Evolutionary conservation across 192 early-diverging fungal species (phyloP).

Genomic region (Coemansia sp.): DNA sequence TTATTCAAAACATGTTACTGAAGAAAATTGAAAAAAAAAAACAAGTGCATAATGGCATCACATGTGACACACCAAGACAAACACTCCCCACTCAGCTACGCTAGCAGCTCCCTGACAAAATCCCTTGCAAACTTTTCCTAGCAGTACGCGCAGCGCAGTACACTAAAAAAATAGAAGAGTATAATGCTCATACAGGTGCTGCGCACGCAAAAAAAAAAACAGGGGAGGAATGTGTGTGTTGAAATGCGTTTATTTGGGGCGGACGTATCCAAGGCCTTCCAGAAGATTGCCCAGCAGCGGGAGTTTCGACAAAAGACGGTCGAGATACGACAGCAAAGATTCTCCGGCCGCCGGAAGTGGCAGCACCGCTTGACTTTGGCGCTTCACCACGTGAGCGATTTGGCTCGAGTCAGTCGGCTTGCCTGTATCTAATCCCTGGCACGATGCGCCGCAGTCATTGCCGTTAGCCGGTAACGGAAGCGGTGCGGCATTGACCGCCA

Average conservation of each 20-base stretch:
- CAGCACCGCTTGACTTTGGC: slow-evolving; percentile 13
- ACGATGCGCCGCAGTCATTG: background rate
- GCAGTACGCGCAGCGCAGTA: slow-evolving; percentile 3
- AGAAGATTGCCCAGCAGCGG: slow-evolving; percentile 36
- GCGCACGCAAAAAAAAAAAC: too few species aligned
- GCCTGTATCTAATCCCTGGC: background rate
- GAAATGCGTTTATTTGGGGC: slow-evolving; percentile 27
- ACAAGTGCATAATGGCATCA: background rate
- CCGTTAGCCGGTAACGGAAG: background rate
- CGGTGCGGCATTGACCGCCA: slow-evolving; percentile 9
- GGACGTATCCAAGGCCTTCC: slow-evolving; percentile 34
- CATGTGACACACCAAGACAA: background rate
- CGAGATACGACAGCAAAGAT: slow-evolving; percentile 29
- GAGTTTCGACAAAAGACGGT: slow-evolving; percentile 30
- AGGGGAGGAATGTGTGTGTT: too few species aligned
- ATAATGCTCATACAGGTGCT: background rate
- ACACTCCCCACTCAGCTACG: background rate
- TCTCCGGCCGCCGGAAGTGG: slow-evolving; percentile 42
- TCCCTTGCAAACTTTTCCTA: background rate
- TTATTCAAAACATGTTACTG: background rate
- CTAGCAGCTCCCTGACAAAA: background rate
- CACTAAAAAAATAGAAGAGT: background rate
- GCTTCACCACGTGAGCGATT: background rate
- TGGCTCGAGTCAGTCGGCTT: background rate
- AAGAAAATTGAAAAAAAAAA: background rate